phyloP scores from a whole-genome alignment of 2,329 filamentous ascomycete species.

The Juglanconis oblonga region DNA sequence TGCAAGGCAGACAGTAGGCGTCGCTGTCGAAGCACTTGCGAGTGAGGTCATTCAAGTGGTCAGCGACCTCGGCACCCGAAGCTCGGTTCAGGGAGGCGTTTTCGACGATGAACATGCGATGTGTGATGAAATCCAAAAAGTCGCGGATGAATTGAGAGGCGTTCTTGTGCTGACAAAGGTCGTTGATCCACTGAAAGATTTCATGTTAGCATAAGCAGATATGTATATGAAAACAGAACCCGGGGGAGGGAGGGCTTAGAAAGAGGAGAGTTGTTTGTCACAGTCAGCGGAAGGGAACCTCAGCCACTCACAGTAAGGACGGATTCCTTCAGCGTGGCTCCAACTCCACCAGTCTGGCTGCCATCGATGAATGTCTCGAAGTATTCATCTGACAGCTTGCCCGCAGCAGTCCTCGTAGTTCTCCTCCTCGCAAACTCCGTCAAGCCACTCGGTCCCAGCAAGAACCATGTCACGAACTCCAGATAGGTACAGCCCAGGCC shows the following conservation, averaged over 20 bases:
- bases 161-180: conserved; percentile 16
- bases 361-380: conserved; percentile 18
- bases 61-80: conserved; percentile 18
- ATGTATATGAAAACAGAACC: not conserved
- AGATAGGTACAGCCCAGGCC: conserved; percentile 24
- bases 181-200: conserved; percentile 15
- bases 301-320: conserved; percentile 15
- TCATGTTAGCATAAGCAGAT: not conserved
- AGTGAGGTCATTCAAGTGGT: conserved; percentile 11
- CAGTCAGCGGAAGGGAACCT: not conserved
- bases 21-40: conserved; percentile 16
- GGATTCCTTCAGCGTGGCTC: conserved; percentile 17
- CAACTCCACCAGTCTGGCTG: conserved; percentile 15
- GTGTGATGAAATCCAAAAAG: conserved; percentile 19
- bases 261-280: not conserved
- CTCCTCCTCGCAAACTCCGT: conserved; percentile 18
- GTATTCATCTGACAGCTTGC: conserved; percentile 19
- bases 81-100: conserved; percentile 13
- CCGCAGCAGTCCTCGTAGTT: conserved; percentile 15
- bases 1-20: conserved; percentile 13
- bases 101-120: conserved; percentile 20
- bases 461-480: conserved; percentile 23
- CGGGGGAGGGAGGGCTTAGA: not conserved
- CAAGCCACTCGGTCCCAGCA: conserved; percentile 12
- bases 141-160: conserved; percentile 18